Evolutionary conservation across 805 yeast genomes (phyloP).

Genomic region (Metschnikowia dekortorum): DNA sequence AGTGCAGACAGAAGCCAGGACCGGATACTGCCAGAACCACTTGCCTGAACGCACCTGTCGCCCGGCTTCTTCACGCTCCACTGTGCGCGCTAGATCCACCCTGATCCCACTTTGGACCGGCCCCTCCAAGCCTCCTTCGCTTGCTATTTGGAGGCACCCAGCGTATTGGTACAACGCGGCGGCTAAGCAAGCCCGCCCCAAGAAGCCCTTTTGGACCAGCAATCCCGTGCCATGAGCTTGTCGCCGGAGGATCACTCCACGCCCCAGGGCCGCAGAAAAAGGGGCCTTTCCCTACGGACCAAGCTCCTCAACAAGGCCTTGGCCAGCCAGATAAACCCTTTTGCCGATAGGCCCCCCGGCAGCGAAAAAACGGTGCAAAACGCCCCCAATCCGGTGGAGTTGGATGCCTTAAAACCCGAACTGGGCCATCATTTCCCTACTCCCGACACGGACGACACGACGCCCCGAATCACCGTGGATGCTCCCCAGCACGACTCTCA

Average conservation of each 20-base stretch:
- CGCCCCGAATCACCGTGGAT: constrained; percentile 8
- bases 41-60: neutral
- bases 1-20: neutral
- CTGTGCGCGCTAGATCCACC: neutral
- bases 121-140: neutral
- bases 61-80: neutral
- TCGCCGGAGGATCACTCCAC: constrained; percentile 6
- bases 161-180: neutral
- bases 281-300: constrained; percentile 65
- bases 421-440: neutral
- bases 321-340: constrained; percentile 15
- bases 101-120: neutral
- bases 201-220: neutral
- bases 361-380: constrained; percentile 8
- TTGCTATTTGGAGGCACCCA: neutral
- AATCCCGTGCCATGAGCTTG: neutral
- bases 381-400: constrained; percentile 5
- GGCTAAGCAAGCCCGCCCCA: neutral
- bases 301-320: constrained; percentile 53
- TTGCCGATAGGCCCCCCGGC: constrained; percentile 19
- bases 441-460: neutral
- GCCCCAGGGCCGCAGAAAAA: constrained; percentile 36
- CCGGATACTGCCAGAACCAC: neutral
- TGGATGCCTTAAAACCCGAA: constrained; percentile 3
- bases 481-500: neutral